Percentiles rank a stretch among this genome's conserved stretches.
phyloP scores from a whole-genome alignment of 2,329 filamentous ascomycete genomes.

The Fusarium secorum region DNA sequence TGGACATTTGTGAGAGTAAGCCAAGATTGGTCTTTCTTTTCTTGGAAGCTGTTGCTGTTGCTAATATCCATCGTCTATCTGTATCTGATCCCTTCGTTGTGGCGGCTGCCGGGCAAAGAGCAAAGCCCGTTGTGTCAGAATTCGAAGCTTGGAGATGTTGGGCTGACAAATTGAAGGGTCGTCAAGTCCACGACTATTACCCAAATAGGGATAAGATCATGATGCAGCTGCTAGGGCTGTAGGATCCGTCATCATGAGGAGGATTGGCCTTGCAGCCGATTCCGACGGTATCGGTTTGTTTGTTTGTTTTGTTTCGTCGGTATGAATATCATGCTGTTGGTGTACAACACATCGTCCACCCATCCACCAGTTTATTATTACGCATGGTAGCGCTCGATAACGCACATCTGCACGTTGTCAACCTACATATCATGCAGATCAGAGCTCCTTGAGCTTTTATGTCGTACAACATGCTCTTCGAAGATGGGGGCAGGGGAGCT shows the following conservation, averaged over 20 bases:
- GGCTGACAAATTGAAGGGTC: slow-evolving; percentile 31
- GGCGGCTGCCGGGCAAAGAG: not conserved
- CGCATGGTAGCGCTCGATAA: not conserved
- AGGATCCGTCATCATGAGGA: slow-evolving; percentile 20
- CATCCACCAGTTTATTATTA: not conserved
- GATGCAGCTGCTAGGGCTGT: slow-evolving; percentile 17
- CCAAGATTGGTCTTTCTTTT: not conserved
- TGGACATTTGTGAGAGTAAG: not conserved
- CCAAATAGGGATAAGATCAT: slow-evolving; percentile 14
- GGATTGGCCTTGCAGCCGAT: not conserved
- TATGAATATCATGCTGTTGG: not conserved
- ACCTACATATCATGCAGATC: slow-evolving; percentile 11
- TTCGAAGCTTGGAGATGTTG: not conserved
- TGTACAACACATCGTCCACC: not conserved
- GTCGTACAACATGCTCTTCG: slow-evolving; percentile 2
- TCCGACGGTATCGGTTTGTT: not conserved
- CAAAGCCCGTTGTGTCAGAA: not conserved
- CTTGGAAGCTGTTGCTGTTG: not conserved
- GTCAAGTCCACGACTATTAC: slow-evolving; percentile 15
- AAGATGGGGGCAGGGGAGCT: not conserved
- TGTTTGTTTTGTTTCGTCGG: not conserved
- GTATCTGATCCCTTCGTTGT: not conserved
- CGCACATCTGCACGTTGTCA: not conserved
- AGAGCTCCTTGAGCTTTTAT: not conserved
- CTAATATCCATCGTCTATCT: not conserved